These are phyloP conservation scores for Scedosporium dehoogii DNA, from an alignment of 2,329 filamentous ascomycete species.

Conservation along the genomic window DNA sequence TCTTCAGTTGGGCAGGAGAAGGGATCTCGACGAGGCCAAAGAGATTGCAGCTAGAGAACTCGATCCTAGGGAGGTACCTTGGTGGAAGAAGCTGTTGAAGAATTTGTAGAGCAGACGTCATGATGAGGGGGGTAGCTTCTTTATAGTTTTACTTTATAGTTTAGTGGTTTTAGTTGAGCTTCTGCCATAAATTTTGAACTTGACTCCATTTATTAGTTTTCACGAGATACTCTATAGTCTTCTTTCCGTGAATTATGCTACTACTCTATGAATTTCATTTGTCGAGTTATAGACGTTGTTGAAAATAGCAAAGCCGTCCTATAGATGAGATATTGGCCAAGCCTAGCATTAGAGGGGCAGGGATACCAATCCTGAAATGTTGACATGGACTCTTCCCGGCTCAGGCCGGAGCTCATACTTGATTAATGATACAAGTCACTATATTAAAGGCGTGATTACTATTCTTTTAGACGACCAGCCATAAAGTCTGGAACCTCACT, in stretches of 20 bases:
- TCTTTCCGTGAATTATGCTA: too few species aligned
- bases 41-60: slow-evolving; percentile 19
- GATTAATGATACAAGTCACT: not conserved
- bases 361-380: too few species aligned
- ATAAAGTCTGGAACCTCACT: not conserved
- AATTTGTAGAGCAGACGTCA: slow-evolving; percentile 24
- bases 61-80: slow-evolving; percentile 15
- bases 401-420: not conserved
- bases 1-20: slow-evolving; percentile 43
- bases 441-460: not conserved
- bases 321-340: too few species aligned
- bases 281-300: too few species aligned
- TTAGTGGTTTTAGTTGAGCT: not conserved
- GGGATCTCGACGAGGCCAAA: slow-evolving; percentile 39
- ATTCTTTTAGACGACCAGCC: not conserved
- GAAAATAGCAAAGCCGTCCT: too few species aligned
- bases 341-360: too few species aligned
- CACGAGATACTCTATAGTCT: too few species aligned
- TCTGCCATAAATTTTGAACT: too few species aligned
- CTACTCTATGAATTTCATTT: too few species aligned
- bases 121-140: not conserved
- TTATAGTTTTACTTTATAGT: not conserved
- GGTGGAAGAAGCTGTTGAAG: slow-evolving; percentile 34
- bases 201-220: too few species aligned
- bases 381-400: too few species aligned